Evolutionary conservation across 2,329 filamentous ascomycete genomes (phyloP), one percentile per base, ranked within the genome.

Genomic region (Fusarium domesticum): DNA sequence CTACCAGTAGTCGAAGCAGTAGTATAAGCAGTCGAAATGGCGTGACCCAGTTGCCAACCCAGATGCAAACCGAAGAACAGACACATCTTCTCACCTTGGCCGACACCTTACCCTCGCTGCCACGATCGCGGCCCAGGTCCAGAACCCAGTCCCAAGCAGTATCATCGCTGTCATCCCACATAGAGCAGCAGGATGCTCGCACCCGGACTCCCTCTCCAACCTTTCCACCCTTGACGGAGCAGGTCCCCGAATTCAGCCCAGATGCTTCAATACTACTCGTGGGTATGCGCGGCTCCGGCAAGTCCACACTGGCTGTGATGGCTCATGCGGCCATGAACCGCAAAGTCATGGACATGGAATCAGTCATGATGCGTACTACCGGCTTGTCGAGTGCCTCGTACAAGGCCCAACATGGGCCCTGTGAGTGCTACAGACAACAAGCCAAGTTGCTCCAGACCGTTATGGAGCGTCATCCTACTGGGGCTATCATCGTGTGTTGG

Each of bases 251-350:
- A 36, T 87, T 85, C 58, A 67, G 72, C 7, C 64, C 73, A 8
- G 76, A 86, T 70, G 81, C 84, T 2, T 89, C 87, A 2, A 81
- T 91, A 43, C 77, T 90, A 6, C 72, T 91, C 15, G 77, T 87
- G 17, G 87, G 87, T 2, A 81, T 89, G 43, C 80, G 84, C 12
- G 87, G 86, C 10, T 81, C 84, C 5, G 87, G 87, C 14, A 90
- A 90, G 64, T 85, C 85, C 2, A 89, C 84, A 2, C 70, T 91
- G 10, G 87, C 83, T 12, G 78, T 91, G 37, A 88, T 91, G 50
- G 83, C 85, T 6, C 85, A 85, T 0, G 82, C 83, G 6, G 84
- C 84, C 37, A 81, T 87, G 63, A 79, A 81, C 41, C 75, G 84
- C 32, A 80, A 80, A 41, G 73, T 90, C 3, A 70, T 90, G 41